These are phyloP conservation scores for Nannochloris sp. DNA, from an alignment of 139 green algal genomes.

Conservation along the genomic window DNA sequence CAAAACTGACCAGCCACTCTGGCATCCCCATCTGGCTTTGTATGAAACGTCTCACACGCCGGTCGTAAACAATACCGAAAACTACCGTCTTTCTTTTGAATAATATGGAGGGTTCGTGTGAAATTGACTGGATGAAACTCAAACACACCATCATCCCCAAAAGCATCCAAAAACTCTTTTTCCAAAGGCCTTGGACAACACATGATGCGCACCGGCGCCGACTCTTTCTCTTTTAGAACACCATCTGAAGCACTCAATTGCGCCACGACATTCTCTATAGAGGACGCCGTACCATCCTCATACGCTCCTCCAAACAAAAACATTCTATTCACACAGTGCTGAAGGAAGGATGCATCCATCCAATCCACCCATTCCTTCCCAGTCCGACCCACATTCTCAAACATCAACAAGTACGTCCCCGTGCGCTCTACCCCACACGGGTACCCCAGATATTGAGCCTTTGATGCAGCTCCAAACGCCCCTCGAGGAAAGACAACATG, in stretches of 20 bases:
- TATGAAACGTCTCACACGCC: background rate
- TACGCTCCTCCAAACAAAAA: background rate
- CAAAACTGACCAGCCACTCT: background rate
- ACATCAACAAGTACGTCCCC: background rate
- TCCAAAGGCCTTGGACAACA: conserved; percentile 6
- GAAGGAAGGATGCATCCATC: background rate
- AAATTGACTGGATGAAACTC: conserved; percentile 8
- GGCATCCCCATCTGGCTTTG: background rate
- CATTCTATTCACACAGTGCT: background rate
- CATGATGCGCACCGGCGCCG: background rate
- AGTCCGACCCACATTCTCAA: conserved; percentile 1
- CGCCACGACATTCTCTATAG: background rate
- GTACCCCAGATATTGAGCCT: background rate
- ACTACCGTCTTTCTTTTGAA: background rate
- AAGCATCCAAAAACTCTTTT: background rate
- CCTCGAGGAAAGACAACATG: conserved; percentile 3
- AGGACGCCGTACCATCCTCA: background rate
- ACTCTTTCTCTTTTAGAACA: background rate
- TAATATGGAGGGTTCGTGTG: background rate
- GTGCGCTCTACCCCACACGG: background rate
- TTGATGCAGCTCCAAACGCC: background rate
- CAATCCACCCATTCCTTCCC: conserved; percentile 5
- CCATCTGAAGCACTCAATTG: background rate
- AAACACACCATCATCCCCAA: background rate
- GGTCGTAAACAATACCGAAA: conserved; percentile 3